Percentiles rank a stretch among this genome's conserved stretches.
These are phyloP conservation scores for Mollisia scopiformis DNA, from an alignment of 2,329 filamentous ascomycete species.

Conservation along the genomic window DNA sequence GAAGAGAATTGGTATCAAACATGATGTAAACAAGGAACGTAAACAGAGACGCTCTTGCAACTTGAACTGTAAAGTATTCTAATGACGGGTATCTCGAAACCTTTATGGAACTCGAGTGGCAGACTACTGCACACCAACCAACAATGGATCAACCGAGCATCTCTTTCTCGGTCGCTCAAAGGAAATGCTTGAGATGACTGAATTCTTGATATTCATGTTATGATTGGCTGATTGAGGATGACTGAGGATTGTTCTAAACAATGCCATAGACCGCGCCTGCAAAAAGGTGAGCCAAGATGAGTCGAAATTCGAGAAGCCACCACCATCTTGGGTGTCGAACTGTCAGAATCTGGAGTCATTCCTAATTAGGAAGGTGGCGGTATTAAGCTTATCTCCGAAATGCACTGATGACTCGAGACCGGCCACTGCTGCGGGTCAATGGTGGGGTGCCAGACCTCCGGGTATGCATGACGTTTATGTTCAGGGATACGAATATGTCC, in stretches of 20 bases:
- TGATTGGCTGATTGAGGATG: background rate
- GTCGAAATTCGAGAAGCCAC: constrained; percentile 5
- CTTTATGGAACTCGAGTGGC: background rate
- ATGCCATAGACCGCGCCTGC: background rate
- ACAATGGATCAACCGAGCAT: no score
- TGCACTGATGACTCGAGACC: background rate
- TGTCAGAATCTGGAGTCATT: background rate
- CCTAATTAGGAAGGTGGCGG: background rate
- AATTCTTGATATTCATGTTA: background rate
- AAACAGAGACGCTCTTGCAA: background rate
- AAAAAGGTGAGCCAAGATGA: constrained; percentile 5
- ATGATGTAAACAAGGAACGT: no score
- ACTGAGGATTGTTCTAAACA: background rate
- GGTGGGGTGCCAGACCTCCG: background rate
- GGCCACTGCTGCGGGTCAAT: no score
- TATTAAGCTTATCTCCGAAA: background rate
- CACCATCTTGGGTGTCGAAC: background rate
- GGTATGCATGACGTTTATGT: background rate
- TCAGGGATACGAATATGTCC: background rate
- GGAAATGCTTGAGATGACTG: no score
- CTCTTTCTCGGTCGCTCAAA: no score
- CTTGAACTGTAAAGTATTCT: background rate
- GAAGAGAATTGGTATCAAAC: constrained; percentile 9
- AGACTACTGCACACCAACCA: no score
- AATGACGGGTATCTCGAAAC: background rate